Evolutionary conservation across 768 basidiomycete species (phyloP).

Genomic region (Lentinus tigrinus): DNA sequence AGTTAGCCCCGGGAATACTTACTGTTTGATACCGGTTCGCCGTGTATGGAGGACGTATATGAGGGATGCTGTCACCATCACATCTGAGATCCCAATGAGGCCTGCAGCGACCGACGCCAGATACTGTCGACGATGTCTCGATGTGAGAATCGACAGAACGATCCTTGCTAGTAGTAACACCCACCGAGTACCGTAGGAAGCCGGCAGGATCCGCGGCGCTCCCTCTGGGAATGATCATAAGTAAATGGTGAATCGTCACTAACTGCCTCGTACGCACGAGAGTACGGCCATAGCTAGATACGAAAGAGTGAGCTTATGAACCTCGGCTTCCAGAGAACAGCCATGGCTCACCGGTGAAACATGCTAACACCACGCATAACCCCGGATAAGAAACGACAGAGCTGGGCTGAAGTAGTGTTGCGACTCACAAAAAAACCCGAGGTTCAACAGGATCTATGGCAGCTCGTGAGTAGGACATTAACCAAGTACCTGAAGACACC

Average conservation of each 20-base stretch:
- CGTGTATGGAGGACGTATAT: background rate
- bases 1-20: too few relatives aligned
- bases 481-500: background rate
- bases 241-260: too few relatives aligned
- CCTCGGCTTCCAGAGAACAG: too few relatives aligned
- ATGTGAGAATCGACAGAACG: background rate
- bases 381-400: too few relatives aligned
- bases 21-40: background rate
- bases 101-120: background rate
- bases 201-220: background rate
- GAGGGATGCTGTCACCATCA: background rate
- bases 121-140: background rate
- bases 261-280: too few relatives aligned
- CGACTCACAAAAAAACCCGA: background rate
- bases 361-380: too few relatives aligned
- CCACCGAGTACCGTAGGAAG: background rate
- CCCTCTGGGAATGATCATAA: too few relatives aligned
- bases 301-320: too few relatives aligned
- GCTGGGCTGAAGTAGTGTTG: too few relatives aligned
- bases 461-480: background rate
- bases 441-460: background rate
- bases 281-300: too few relatives aligned
- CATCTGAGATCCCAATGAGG: background rate
- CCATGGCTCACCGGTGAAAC: background rate
- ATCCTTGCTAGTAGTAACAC: background rate